Conservation (phyloP, 805 yeast genomes). For the Naumovozyma castellii region DNA sequence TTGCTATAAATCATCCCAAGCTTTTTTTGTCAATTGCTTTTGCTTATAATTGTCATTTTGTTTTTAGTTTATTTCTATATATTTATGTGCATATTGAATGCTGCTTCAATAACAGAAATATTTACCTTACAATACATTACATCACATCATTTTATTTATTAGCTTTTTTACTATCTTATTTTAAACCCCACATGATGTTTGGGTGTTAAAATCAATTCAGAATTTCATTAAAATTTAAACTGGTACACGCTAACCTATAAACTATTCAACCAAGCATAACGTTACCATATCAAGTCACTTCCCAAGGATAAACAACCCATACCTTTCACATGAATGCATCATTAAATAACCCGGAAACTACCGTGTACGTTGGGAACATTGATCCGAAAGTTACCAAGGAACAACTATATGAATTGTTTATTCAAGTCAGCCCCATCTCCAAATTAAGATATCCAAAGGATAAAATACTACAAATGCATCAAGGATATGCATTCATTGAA, state of each 20-base stretch:
- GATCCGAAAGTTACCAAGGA: conserved; percentile 66
- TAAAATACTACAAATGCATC: conserved; percentile 56
- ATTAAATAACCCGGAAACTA: conserved; percentile 14
- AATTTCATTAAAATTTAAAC: too few species aligned
- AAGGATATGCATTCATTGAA: conserved; percentile 85
- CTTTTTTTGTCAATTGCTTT: neutral
- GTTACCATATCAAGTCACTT: too few species aligned
- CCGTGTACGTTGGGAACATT: conserved; percentile 74
- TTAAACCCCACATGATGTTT: too few species aligned
- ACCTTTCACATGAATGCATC: neutral
- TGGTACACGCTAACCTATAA: too few species aligned
- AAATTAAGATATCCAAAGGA: conserved; percentile 73
- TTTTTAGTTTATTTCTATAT: neutral
- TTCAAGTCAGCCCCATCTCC: conserved; percentile 75
- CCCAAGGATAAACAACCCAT: neutral
- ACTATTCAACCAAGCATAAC: too few species aligned
- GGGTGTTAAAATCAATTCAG: too few species aligned
- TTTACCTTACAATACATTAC: too few species aligned
- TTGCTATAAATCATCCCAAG: neutral
- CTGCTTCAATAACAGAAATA: too few species aligned
- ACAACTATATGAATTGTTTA: conserved; percentile 67
- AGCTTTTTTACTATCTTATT: too few species aligned
- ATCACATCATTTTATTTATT: too few species aligned
- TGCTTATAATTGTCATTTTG: neutral
- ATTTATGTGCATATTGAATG: too few species aligned